Evolutionary conservation across 164 flowering plant genomes (phyloP).

Genomic region (Magnolia kwangsiensis): DNA sequence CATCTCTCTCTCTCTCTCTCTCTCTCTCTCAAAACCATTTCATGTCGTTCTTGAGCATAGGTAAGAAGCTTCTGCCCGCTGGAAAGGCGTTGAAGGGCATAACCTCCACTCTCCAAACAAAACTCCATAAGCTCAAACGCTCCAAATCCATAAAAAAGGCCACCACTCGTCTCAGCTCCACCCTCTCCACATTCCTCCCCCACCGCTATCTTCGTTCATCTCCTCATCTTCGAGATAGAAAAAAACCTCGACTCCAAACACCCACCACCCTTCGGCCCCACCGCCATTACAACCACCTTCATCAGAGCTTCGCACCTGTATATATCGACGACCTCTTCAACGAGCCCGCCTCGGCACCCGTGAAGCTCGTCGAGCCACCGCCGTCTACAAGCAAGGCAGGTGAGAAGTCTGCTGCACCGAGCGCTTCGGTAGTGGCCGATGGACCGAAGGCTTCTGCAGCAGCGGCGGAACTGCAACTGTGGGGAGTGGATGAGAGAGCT

Average conservation of each 20-base stretch:
- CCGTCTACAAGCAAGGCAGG: background rate
- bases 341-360: slow-evolving; percentile 10
- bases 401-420: slow-evolving; percentile 26
- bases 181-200: background rate
- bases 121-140: slow-evolving; percentile 32
- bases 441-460: background rate
- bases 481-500: slow-evolving; percentile 63
- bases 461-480: slow-evolving; percentile 15
- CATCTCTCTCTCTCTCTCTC: background rate
- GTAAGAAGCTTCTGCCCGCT: slow-evolving; percentile 43
- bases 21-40: background rate
- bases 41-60: slow-evolving; percentile 40
- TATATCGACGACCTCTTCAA: slow-evolving; percentile 48
- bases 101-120: slow-evolving; percentile 40
- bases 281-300: slow-evolving; percentile 1
- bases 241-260: background rate
- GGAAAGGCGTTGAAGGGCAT: slow-evolving; percentile 54
- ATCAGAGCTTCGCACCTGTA: slow-evolving; percentile 25
- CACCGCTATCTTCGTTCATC: background rate
- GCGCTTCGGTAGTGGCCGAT: slow-evolving; percentile 10
- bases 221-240: slow-evolving; percentile 10
- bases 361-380: background rate
- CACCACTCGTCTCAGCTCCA: slow-evolving; percentile 8
- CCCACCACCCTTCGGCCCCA: background rate
- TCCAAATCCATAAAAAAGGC: slow-evolving; percentile 30